Conservation (phyloP, 1,139 yeast species). For the Scheffersomyces quercinus region DNA sequence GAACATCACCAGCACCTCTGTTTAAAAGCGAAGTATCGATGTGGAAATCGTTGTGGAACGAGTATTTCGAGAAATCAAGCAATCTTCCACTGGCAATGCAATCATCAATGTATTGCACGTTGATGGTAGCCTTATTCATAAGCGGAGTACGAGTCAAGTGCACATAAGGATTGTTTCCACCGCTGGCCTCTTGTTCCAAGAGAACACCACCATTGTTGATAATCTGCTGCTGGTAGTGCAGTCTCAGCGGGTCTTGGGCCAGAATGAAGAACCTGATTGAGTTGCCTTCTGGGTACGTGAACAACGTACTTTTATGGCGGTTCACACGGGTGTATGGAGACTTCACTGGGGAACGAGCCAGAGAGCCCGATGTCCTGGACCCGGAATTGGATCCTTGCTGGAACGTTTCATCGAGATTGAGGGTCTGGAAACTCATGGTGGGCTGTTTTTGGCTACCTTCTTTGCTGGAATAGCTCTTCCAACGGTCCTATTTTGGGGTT, state of each 20-base stretch:
- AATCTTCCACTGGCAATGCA: not conserved
- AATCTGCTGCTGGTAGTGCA: not conserved
- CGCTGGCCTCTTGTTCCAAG: not conserved
- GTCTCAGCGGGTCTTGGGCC: not conserved
- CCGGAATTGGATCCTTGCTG: no score
- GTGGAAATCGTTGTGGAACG: not conserved
- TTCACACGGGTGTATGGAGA: not conserved
- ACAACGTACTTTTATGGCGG: not conserved
- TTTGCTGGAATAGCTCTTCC: no score
- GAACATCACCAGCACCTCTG: constrained; percentile 1
- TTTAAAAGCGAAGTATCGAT: not conserved
- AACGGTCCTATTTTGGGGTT: no score
- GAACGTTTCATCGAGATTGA: no score
- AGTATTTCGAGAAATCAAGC: not conserved
- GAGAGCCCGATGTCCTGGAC: no score
- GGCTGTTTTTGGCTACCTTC: no score
- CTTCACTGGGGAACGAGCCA: not conserved
- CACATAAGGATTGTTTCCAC: not conserved
- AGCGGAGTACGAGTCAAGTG: no score
- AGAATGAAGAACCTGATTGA: not conserved
- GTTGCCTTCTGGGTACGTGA: not conserved
- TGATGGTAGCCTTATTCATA: no score
- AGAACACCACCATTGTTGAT: not conserved
- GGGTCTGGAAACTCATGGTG: no score
- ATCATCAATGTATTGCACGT: not conserved